These are phyloP conservation scores for Olyra latifolia DNA, from an alignment of 176 grass and related monocot genomes.

Conservation along the genomic window DNA sequence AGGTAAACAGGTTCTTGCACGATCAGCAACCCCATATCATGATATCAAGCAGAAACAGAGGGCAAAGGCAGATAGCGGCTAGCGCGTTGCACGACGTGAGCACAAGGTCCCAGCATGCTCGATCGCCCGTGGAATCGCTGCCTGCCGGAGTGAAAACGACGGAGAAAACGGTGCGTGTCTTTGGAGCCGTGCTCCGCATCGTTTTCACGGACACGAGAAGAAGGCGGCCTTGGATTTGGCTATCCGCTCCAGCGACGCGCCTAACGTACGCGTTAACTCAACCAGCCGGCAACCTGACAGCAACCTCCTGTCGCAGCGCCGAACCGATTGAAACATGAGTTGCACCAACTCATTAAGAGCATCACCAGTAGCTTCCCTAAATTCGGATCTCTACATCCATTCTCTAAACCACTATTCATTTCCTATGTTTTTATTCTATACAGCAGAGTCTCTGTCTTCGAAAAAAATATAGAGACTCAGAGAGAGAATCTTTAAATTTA, in stretches of 20 bases:
- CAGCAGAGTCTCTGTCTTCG: too few relatives aligned
- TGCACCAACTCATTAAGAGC: neutral
- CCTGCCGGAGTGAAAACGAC: neutral
- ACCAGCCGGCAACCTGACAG: neutral
- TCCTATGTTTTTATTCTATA: too few relatives aligned
- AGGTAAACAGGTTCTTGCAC: neutral
- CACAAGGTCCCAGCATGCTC: neutral
- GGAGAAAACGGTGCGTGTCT: neutral
- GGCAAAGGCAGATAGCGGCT: neutral
- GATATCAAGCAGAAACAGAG: neutral
- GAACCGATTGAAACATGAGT: neutral
- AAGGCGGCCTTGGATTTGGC: neutral
- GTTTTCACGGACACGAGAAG: neutral
- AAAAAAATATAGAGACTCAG: too few relatives aligned
- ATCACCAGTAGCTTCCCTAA: too few relatives aligned
- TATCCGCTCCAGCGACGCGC: neutral
- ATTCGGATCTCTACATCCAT: too few relatives aligned
- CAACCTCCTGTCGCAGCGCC: neutral
- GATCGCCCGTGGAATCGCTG: neutral
- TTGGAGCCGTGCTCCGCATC: neutral
- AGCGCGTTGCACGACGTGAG: neutral
- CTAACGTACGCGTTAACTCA: neutral
- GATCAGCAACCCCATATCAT: neutral
- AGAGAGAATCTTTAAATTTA: too few relatives aligned
- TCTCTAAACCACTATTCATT: too few relatives aligned